Evolutionary conservation across 805 yeast genomes (phyloP), one percentile per base, ranked within the genome.

Genomic region (Hanseniaspora jakobsenii): DNA sequence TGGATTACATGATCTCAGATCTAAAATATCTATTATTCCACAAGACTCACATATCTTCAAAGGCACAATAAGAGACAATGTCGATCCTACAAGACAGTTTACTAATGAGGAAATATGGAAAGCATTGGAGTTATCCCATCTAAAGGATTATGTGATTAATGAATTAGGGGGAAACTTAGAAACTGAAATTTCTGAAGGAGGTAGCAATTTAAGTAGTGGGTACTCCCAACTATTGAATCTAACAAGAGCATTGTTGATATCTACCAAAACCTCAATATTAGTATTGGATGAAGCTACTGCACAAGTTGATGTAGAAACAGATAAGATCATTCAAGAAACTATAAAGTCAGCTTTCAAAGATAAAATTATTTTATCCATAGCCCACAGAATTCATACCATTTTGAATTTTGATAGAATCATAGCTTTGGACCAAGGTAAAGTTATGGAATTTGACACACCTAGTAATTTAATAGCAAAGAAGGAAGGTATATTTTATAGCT

Each of bases 41-140:
- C 95, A 86, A 61, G 96, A 86, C 60, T 81, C 95, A 0, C 95
- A 87, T 60, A 84, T 84, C 7, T 80, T 87, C 58, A 83, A 83
- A 64, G 95, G 95, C 29, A 72, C 91, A 0, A 66, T 86, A 10
- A 70, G 95, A 54, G 81, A 83, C 38, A 86, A 86, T 59, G 69
- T 89, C 52, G 97, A 89, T 60, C 97, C 97, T 21, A 75, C 81
- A 2, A 65, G 70, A 17, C 66, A 64, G 41, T 75, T 74, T 56
- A 63, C 72, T 3, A 95, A 85, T 59, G 80, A 78, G n/a, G 73
- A 78, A 49, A 68, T 86, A n/a, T 85, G 94, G 94, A 66, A 68
- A 23, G 91, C 79, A 0, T 66, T 86, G 44, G 85, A 79, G 53
- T 65, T 84, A 36, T 74, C 94, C 0, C 94, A 85, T 57, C 66